A percentile compares a stretch with the other conserved stretches of the same genome.
Conservation (phyloP, 1,284 basidiomycete genomes). For the Ceratobasidium sp. region DNA sequence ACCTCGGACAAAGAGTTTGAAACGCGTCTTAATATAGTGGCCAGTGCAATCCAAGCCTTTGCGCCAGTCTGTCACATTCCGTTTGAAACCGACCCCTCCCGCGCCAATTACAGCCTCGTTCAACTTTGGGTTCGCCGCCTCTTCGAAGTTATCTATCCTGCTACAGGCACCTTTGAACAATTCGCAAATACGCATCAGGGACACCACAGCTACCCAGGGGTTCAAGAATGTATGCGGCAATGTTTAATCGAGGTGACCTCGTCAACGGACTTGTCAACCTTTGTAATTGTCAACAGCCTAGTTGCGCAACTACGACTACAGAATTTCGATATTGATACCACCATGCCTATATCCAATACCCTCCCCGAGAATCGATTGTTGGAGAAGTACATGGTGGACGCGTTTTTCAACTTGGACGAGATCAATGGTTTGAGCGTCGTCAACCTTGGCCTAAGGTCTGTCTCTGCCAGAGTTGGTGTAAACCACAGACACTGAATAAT, state of each 20-base stretch:
- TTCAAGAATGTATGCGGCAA: background rate
- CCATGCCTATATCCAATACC: background rate
- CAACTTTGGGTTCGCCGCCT: constrained; percentile 18
- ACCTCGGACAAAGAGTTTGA: too few species aligned
- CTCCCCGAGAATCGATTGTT: background rate
- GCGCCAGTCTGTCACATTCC: background rate
- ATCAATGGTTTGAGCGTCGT: constrained; percentile 1
- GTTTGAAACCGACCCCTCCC: background rate
- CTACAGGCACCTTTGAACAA: constrained; percentile 9
- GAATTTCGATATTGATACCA: too few species aligned
- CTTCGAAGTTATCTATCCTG: constrained; percentile 4
- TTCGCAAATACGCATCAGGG: background rate
- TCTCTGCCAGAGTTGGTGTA: too few species aligned
- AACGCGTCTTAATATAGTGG: background rate
- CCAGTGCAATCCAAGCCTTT: background rate
- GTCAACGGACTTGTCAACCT: background rate
- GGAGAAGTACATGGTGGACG: background rate
- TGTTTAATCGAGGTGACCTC: background rate
- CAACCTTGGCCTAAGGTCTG: background rate
- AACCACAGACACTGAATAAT: background rate
- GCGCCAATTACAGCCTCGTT: background rate
- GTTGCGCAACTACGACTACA: background rate
- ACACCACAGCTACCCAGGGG: background rate
- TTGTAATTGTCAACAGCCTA: background rate
- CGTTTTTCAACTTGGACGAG: background rate